Evolutionary conservation across 176 grass and related monocot species (phyloP).

Genomic region (Phoenix roebelenii): DNA sequence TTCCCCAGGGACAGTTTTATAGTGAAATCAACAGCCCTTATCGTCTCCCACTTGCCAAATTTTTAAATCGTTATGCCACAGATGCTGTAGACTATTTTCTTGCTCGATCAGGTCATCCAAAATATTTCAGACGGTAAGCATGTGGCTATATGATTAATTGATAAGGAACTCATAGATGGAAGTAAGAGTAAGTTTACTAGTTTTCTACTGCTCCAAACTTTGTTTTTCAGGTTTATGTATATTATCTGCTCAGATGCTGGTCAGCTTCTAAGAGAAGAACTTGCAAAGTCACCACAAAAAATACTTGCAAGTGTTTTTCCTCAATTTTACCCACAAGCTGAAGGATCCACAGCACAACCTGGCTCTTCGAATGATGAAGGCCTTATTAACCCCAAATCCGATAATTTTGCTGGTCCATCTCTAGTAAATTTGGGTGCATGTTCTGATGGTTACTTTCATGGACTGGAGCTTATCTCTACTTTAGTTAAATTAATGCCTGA

Average conservation of each 20-base stretch:
- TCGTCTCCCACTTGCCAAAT: conserved; percentile 83
- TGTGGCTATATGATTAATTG: background rate
- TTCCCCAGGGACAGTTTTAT: conserved; percentile 86
- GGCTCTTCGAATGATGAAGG: conserved; percentile 66
- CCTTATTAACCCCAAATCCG: conserved; percentile 37
- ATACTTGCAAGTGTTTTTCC: conserved; percentile 90
- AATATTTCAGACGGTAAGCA: conserved; percentile 88
- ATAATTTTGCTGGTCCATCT: conserved; percentile 41
- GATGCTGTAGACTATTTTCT: conserved; percentile 99
- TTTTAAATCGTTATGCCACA: conserved; percentile 77
- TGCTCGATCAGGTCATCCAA: conserved; percentile 59
- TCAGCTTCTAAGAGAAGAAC: conserved; percentile 68
- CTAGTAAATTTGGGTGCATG: conserved; percentile 38
- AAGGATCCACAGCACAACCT: conserved; percentile 41
- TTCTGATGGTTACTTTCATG: conserved; percentile 89
- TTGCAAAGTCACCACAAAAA: conserved; percentile 85
- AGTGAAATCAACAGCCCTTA: conserved; percentile 99
- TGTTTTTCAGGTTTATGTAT: conserved; percentile 84
- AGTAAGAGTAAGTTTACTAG: too few species aligned
- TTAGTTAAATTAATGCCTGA: conserved; percentile 97
- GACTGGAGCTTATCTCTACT: conserved; percentile 82
- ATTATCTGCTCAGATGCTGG: conserved; percentile 94
- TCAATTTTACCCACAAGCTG: conserved; percentile 53
- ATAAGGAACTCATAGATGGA: background rate
- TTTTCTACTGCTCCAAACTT: too few species aligned